A percentile compares a stretch with the other conserved stretches of the same genome.
phyloP scores from a whole-genome alignment of 208 protist species.

The Crithidia mellificae region DNA sequence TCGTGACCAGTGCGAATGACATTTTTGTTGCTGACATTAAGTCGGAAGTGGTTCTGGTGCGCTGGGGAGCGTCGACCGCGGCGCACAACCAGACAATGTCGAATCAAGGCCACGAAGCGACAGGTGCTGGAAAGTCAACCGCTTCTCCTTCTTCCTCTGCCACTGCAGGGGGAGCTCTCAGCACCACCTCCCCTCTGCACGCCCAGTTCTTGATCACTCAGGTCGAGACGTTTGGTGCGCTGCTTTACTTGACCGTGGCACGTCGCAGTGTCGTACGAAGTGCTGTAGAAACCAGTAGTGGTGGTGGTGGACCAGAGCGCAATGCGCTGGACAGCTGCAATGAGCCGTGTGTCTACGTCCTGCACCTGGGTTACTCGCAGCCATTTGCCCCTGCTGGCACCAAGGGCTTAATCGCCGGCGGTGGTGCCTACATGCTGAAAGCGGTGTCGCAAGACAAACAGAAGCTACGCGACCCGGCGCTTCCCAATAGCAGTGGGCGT shows the following conservation, averaged over 20 bases:
- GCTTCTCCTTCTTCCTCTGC: background rate
- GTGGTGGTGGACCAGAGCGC: conserved; percentile 18
- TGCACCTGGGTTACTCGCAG: conserved; percentile 35
- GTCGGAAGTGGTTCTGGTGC: conserved; percentile 25
- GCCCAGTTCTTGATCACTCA: conserved; percentile 28
- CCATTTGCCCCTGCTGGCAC: conserved; percentile 25
- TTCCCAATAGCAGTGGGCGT: background rate
- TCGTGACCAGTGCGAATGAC: conserved; percentile 35
- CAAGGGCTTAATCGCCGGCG: conserved; percentile 13
- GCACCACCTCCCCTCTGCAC: conserved; percentile 25
- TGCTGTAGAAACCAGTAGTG: background rate
- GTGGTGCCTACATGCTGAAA: conserved; percentile 35
- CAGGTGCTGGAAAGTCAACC: background rate
- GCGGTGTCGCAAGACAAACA: conserved; percentile 6
- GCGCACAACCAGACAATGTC: background rate
- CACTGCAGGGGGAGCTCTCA: too few species aligned
- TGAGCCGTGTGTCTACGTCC: conserved; percentile 33
- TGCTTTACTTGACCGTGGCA: conserved; percentile 37
- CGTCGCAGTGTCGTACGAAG: conserved; percentile 11
- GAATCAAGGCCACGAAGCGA: background rate
- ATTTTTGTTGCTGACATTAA: conserved; percentile 34
- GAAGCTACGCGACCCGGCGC: conserved; percentile 6
- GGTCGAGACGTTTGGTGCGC: conserved; percentile 36
- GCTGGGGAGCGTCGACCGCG: conserved; percentile 14
- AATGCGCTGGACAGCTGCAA: conserved; percentile 22